Conservation (phyloP, 257 asterid genomes). For the Solanum neorickii region DNA sequence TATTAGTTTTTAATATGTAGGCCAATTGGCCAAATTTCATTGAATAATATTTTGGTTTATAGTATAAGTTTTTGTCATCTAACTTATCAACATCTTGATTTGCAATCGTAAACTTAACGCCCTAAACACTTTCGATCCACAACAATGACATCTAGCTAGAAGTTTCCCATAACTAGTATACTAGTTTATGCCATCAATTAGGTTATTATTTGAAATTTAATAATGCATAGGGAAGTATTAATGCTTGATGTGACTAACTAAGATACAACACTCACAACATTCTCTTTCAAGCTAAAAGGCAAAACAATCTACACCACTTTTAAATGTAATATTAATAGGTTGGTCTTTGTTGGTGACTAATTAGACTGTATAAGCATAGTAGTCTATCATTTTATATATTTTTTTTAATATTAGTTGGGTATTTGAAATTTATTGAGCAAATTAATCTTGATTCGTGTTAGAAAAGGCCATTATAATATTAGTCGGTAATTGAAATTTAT, state of each 20-base stretch:
- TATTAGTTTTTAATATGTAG: too few relatives aligned
- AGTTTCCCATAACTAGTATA: not conserved
- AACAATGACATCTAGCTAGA: not conserved
- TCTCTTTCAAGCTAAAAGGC: conserved; percentile 10
- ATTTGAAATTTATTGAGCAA: not conserved
- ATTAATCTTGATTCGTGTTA: not conserved
- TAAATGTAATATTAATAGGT: not conserved
- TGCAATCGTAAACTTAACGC: too few relatives aligned
- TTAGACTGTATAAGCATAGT: not conserved
- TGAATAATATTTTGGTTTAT: too few relatives aligned
- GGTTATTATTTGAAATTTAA: not conserved
- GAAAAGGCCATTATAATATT: not conserved
- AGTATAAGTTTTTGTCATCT: too few relatives aligned
- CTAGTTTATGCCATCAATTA: not conserved
- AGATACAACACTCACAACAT: conserved; percentile 15
- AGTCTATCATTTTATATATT: not conserved
- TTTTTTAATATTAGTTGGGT: too few relatives aligned
- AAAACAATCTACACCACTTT: not conserved
- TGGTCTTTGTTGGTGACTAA: not conserved
- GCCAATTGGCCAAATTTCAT: too few relatives aligned
- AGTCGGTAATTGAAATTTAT: too few relatives aligned
- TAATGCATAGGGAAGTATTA: conserved; percentile 9
- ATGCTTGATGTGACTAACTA: conserved; percentile 24
- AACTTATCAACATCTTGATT: too few relatives aligned
- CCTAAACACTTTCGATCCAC: too few relatives aligned